Percentiles rank a stretch among this genome's conserved stretches.
phyloP scores from a whole-genome alignment of 1,284 basidiomycete genomes.

The Tremellales sp. region DNA sequence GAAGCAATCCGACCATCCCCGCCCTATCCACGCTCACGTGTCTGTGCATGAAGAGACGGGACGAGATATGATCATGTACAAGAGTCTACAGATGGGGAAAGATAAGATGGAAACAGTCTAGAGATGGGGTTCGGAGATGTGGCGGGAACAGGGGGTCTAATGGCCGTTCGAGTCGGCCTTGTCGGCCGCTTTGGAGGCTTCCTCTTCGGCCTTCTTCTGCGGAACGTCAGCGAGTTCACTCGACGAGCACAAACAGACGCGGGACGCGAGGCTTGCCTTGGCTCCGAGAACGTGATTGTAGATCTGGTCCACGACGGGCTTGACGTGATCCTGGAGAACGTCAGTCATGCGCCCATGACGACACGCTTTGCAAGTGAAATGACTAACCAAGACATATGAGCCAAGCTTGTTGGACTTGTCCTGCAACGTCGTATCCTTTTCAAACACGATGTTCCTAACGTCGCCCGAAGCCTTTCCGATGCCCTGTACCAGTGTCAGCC shows the following conservation, averaged over 20 bases:
- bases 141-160: background rate
- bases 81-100: background rate
- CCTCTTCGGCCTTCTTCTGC: slow-evolving; percentile 29
- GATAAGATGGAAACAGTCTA: background rate
- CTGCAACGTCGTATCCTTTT: slow-evolving; percentile 43
- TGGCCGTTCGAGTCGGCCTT: slow-evolving; percentile 17
- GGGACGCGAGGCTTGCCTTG: slow-evolving; percentile 24
- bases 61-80: background rate
- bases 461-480: slow-evolving; percentile 40
- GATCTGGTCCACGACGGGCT: slow-evolving; percentile 47
- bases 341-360: slow-evolving; percentile 1
- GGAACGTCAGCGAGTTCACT: slow-evolving; percentile 4
- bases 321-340: slow-evolving; percentile 42
- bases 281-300: slow-evolving; percentile 43
- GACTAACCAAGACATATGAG: slow-evolving; percentile 41
- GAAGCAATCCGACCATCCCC: no score
- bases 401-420: slow-evolving; percentile 48
- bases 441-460: slow-evolving; percentile 42
- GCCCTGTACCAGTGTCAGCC: slow-evolving; percentile 18
- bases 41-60: no score
- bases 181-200: slow-evolving; percentile 20
- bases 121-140: no score
- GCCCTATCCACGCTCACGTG: no score
- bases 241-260: background rate
- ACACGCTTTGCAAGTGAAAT: background rate